Conservation (phyloP, 192 early-diverging fungal species). For the Coemansia sp. region DNA sequence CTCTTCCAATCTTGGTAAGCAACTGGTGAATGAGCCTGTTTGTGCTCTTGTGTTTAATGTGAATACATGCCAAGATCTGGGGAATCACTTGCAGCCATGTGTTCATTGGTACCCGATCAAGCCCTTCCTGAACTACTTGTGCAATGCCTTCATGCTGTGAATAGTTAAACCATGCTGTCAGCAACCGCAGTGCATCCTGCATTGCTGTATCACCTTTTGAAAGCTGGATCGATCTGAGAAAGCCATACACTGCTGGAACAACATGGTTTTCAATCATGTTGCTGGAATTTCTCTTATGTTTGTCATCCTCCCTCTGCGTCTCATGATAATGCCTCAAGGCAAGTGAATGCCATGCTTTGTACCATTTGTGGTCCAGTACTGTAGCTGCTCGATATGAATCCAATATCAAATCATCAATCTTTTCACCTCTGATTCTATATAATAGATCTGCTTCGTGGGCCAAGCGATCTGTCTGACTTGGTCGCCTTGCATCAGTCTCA, state of each 20-base stretch:
- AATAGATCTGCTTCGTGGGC: conserved; percentile 17
- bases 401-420: conserved; percentile 63
- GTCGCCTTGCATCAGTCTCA: not conserved
- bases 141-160: conserved; percentile 85
- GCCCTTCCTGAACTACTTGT: conserved; percentile 75
- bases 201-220: conserved; percentile 79
- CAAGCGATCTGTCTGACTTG: conserved; percentile 4
- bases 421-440: conserved; percentile 20
- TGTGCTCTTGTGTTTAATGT: conserved; percentile 72
- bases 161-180: conserved; percentile 97
- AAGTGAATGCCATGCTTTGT: conserved; percentile 97
- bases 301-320: conserved; percentile 73
- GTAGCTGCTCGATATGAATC: conserved; percentile 82
- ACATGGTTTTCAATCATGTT: conserved; percentile 59
- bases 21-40: conserved; percentile 85
- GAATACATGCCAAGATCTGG: conserved; percentile 92
- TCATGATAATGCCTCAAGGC: conserved; percentile 89
- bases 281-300: conserved; percentile 57
- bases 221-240: conserved; percentile 90
- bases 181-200: conserved; percentile 89
- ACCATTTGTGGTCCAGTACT: conserved; percentile 87
- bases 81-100: conserved; percentile 99
- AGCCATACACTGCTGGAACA: conserved; percentile 89
- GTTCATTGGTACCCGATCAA: conserved; percentile 81
- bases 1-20: conserved; percentile 85